phyloP scores from a whole-genome alignment of 208 protist species.

The Leishmania braziliensis region DNA sequence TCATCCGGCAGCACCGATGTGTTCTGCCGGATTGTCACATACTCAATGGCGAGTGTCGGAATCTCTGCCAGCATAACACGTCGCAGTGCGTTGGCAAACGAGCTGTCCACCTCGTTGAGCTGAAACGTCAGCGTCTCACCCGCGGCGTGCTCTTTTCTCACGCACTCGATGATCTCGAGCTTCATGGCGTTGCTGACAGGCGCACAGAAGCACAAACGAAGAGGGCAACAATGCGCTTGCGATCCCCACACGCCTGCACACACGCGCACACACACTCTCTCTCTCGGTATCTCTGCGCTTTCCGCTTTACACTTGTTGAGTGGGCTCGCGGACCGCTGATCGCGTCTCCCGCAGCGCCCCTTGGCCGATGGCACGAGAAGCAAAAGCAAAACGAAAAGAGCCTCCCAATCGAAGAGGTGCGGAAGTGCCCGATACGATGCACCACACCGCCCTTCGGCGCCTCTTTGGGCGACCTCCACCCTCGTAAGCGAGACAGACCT shows the following conservation, averaged over 20 bases:
- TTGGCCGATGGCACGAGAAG: neutral
- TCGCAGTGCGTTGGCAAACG: conserved; percentile 97
- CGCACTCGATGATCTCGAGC: conserved; percentile 81
- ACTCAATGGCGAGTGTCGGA: conserved; percentile 98
- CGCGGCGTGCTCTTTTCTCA: conserved; percentile 72
- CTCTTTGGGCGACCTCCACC: neutral
- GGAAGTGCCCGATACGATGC: neutral
- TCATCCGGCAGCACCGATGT: conserved; percentile 98
- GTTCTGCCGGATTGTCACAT: conserved; percentile 95
- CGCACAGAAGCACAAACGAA: neutral
- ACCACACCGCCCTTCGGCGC: neutral
- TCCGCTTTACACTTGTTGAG: neutral
- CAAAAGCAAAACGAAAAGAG: neutral
- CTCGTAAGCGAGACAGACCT: neutral
- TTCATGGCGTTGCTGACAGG: conserved; percentile 40
- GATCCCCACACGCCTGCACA: neutral
- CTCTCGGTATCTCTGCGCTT: neutral
- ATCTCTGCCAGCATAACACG: conserved; percentile 99
- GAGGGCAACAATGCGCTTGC: neutral
- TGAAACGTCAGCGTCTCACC: conserved; percentile 92
- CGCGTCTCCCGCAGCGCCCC: neutral
- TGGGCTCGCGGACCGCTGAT: neutral
- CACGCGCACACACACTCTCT: neutral
- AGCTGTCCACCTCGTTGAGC: conserved; percentile 87
- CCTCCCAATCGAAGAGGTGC: neutral